Evolutionary conservation across 306 rosid species (phyloP).

Genomic region (Albizia julibrissin): DNA sequence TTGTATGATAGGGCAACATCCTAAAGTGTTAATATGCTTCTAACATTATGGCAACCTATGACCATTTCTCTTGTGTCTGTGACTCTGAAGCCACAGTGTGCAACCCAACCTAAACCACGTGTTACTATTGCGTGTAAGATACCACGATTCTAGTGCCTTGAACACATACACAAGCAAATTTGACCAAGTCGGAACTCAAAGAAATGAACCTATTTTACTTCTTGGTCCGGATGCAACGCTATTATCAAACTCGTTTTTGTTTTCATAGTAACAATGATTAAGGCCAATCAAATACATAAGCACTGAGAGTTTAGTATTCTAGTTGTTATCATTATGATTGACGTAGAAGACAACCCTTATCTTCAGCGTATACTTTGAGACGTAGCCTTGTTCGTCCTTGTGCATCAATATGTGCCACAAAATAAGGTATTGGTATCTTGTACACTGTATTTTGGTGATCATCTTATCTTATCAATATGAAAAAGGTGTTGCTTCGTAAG

Average conservation of each 20-base stretch:
- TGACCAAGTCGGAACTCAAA: background rate
- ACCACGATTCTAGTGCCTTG: conserved; percentile 14
- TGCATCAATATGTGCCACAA: background rate
- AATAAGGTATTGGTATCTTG: background rate
- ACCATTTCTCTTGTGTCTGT: background rate
- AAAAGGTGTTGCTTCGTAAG: background rate
- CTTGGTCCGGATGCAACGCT: background rate
- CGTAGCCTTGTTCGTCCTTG: background rate
- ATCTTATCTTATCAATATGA: background rate
- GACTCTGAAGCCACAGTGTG: background rate
- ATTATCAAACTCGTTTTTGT: background rate
- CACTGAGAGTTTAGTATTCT: background rate
- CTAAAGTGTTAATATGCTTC: background rate
- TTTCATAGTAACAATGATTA: background rate
- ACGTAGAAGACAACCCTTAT: conserved; percentile 17
- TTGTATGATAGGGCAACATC: background rate
- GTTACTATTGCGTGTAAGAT: conserved; percentile 39
- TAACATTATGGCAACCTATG: background rate
- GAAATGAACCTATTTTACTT: background rate
- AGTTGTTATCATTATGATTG: conserved; percentile 19
- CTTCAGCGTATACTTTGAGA: background rate
- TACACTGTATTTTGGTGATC: background rate
- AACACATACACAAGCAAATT: conserved; percentile 12
- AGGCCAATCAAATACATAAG: background rate
- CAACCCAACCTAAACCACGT: background rate